Base-by-base conservation (phyloP, 1,284 basidiomycete genomes). In the Cryptococcus depauperatus region DNA sequence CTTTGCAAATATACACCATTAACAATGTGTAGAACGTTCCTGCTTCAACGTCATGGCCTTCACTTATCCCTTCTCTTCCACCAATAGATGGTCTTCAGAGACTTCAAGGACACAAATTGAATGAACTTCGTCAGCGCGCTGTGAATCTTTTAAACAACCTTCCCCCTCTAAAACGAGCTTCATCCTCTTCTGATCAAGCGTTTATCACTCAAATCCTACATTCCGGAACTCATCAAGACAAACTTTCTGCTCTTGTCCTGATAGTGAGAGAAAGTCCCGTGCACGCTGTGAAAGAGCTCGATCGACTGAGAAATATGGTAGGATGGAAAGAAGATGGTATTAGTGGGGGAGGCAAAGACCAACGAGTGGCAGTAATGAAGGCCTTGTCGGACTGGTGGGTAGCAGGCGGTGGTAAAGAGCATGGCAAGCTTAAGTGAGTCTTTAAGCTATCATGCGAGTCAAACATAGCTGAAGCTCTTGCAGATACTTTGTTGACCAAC, bases 301-400 rank as follows among this genome's bases (percentile, higher is more conserved):
- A 88, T 52, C 79, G 76, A 8, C 70, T 96, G 51, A 80, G 80
- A 56, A 70, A 66, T 1, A 85, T 95, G 84, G 81, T 84, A 0
- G 83, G 85, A 61, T 90, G 89, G 65, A 91, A 66, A 41, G 70
- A 71, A 41, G 68, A 66, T 30, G 65, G 62, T 2, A 53, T 56
- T 4, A 58, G 54, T 13, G 58, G 56, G 6, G 71, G 71, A 8
- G 68, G 68, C 34, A 77, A 93, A 26, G 91, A 93, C 44, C 91
- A 97, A 72, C 82, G 86, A 52, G 69, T 95, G 46, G 89, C 92
- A 52, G 90, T 92, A 0, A 72, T 93, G 41, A 76, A 92, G 33
- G 92, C 90, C 43, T 76, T 98, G 43, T 83, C 88, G 25, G 93
- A 98, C 77, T 97, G 93, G 93, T 93, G 92, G 84, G 80, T 85